Conservation (phyloP, 176 grass and related monocot genomes). For the Oryza meyeriana region DNA sequence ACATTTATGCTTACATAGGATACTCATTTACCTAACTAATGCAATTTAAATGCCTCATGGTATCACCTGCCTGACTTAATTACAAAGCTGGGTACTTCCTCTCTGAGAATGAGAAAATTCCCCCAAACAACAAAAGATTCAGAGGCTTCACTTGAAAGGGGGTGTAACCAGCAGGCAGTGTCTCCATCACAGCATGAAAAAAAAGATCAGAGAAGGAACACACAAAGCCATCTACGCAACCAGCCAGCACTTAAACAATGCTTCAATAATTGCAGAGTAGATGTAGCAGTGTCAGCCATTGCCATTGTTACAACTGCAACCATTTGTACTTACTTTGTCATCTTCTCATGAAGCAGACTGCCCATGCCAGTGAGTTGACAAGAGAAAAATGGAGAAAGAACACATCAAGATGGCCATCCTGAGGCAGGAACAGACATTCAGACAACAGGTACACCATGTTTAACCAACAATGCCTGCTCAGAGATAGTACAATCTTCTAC, state of each 20-base stretch:
- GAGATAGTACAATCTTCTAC: not conserved
- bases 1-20: conserved; percentile 39
- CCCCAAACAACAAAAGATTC: not conserved
- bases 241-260: conserved; percentile 3
- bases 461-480: not conserved
- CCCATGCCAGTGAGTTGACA: conserved; percentile 2
- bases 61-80: conserved; percentile 20
- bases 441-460: conserved; percentile 57
- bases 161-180: not conserved
- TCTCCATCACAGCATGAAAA: not conserved
- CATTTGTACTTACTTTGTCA: not conserved
- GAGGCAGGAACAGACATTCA: conserved; percentile 71
- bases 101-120: not conserved
- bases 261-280: conserved; percentile 14
- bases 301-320: conserved; percentile 7
- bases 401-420: conserved; percentile 69
- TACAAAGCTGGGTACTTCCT: conserved; percentile 2
- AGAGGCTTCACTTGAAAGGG: conserved; percentile 9
- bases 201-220: not conserved
- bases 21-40: conserved; percentile 31
- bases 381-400: conserved; percentile 60
- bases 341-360: conserved; percentile 9
- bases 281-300: conserved; percentile 2
- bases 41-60: conserved; percentile 14
- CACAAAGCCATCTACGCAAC: conserved; percentile 17